Conservation (phyloP, 1,284 basidiomycete genomes). For the Inonotus hispidus region DNA sequence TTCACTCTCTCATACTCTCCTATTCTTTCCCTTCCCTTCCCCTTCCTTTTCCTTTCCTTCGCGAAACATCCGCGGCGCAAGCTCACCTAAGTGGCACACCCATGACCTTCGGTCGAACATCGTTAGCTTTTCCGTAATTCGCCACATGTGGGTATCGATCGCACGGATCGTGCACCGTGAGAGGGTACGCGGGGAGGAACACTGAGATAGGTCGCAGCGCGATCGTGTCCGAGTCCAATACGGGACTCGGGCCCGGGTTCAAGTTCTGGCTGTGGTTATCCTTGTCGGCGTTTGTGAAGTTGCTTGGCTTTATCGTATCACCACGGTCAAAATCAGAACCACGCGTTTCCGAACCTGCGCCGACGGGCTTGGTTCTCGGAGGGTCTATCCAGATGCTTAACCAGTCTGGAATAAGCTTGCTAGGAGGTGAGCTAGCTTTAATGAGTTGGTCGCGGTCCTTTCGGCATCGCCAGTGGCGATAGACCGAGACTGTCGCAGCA, state of each 20-base stretch:
- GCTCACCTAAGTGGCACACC: not conserved
- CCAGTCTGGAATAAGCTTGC: constrained; percentile 8
- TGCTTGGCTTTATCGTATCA: too few species aligned
- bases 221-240: constrained; percentile 1
- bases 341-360: too few species aligned
- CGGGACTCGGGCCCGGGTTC: not conserved
- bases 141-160: not conserved
- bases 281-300: too few species aligned
- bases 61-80: too few species aligned
- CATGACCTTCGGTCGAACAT: constrained; percentile 3
- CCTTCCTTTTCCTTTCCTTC: not conserved
- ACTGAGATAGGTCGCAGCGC: constrained; percentile 5
- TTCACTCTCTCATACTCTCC: not conserved
- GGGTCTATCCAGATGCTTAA: constrained; percentile 5
- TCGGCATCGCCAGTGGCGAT: not conserved
- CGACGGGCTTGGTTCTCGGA: not conserved
- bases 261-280: too few species aligned
- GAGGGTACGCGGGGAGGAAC: not conserved
- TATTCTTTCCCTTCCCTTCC: not conserved
- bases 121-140: not conserved
- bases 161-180: not conserved
- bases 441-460: constrained; percentile 8
- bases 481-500: not conserved
- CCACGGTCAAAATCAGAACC: too few species aligned
- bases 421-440: not conserved